Evolutionary conservation across 371 early-diverging fungal genomes (phyloP).

Genomic region (Saksenaea vasiformis): DNA sequence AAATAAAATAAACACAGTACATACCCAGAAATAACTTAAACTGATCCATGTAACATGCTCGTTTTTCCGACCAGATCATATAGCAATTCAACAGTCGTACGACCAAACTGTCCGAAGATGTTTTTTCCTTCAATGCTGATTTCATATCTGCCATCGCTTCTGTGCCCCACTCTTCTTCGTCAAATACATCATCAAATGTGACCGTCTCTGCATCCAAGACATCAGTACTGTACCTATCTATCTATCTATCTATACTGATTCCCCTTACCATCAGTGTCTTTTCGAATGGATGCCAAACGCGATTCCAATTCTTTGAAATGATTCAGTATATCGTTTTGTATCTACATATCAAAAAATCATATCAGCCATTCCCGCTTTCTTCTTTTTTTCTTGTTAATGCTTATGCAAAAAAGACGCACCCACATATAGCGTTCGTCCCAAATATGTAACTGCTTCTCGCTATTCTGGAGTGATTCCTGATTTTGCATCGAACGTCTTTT

Average conservation of each 20-base stretch:
- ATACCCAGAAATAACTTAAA: constrained; percentile 13
- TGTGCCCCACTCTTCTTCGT: background rate
- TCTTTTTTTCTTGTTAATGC: background rate
- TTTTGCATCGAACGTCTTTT: constrained; percentile 8
- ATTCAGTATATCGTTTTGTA: constrained; percentile 6
- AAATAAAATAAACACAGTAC: background rate
- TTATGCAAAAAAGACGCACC: constrained; percentile 6
- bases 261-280: background rate
- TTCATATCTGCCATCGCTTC: background rate
- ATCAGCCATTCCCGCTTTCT: background rate
- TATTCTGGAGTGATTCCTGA: constrained; percentile 8
- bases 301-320: background rate
- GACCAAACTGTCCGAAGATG: background rate
- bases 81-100: background rate
- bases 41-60: constrained; percentile 3
- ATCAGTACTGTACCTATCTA: no score
- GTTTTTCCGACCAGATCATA: constrained; percentile 12
- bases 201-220: background rate
- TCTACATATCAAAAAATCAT: constrained; percentile 1
- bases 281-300: background rate
- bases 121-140: constrained; percentile 2
- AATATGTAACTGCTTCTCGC: constrained; percentile 4
- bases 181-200: background rate
- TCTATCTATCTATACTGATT: no score
- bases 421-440: constrained; percentile 19